These are phyloP conservation scores for Pulicaria dysenterica DNA, from an alignment of 129 eudicot genomes.

Conservation along the genomic window DNA sequence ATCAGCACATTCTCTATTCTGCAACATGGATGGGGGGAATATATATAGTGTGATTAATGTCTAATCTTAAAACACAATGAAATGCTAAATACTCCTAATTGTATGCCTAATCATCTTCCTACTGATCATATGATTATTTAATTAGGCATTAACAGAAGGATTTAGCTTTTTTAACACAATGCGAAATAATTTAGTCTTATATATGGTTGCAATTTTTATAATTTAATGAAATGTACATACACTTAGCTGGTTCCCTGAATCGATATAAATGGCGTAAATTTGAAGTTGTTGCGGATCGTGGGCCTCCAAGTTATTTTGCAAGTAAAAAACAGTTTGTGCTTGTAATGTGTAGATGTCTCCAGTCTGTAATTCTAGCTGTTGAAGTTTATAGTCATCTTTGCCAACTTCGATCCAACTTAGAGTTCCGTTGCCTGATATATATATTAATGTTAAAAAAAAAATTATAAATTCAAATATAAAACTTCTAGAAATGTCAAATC, in stretches of 20 bases:
- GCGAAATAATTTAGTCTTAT: neutral
- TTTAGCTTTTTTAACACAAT: neutral
- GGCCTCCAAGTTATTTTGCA: conserved; percentile 49
- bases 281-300: conserved; percentile 47
- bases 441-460: neutral
- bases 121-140: too few species aligned
- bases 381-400: conserved; percentile 25
- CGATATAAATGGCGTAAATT: conserved; percentile 57
- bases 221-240: neutral
- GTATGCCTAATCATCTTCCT: too few species aligned
- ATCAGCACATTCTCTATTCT: conserved; percentile 44
- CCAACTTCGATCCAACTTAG: conserved; percentile 42
- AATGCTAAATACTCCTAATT: too few species aligned
- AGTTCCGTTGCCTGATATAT: conserved; percentile 55
- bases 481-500: too few species aligned
- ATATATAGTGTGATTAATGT: neutral
- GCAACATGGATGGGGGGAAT: conserved; percentile 2
- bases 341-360: conserved; percentile 64
- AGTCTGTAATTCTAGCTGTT: conserved; percentile 18
- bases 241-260: conserved; percentile 35
- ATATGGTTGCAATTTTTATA: neutral
- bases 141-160: too few species aligned
- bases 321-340: conserved; percentile 52
- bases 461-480: too few species aligned
- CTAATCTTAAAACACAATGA: neutral